A percentile compares a stretch with the other conserved stretches of the same genome.
phyloP scores from a whole-genome alignment of 2,329 filamentous ascomycete species.

The Fusarium equiseti region DNA sequence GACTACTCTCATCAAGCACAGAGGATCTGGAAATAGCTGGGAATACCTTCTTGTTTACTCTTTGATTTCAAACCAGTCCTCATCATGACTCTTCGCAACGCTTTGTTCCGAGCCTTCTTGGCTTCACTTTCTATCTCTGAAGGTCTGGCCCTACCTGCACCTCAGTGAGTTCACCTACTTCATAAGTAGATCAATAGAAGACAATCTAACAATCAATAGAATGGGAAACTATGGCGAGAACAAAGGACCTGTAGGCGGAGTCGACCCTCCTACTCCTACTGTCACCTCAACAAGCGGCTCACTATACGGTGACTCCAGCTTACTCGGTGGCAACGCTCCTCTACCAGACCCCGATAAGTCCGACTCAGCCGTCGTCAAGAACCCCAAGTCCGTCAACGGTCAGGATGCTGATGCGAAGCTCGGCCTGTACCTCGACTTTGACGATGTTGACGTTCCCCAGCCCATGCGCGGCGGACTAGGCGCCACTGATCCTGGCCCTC shows the following conservation, averaged over 20 bases:
- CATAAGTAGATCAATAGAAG: rapidly evolving
- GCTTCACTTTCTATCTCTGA: background rate
- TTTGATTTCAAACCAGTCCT: background rate
- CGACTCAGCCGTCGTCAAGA: conserved; percentile 20
- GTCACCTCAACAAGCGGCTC: conserved; percentile 21
- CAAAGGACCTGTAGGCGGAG: conserved; percentile 8
- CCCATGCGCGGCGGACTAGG: conserved; percentile 15
- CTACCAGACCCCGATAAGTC: conserved; percentile 5
- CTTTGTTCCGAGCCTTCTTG: background rate
- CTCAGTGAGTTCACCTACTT: background rate
- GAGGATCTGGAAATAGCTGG: background rate
- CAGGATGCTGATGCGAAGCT: conserved; percentile 16
- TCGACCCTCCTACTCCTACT: conserved; percentile 19
- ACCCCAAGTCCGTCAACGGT: conserved; percentile 18
- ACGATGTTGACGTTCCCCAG: conserved; percentile 9
- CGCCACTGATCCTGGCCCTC: conserved; percentile 16
- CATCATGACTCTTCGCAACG: background rate
- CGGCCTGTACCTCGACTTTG: conserved; percentile 16
- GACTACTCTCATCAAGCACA: background rate
- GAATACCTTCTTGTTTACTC: background rate
- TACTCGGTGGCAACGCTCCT: conserved; percentile 16
- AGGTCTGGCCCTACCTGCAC: background rate
- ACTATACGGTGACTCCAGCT: conserved; percentile 4
- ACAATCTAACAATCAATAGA: background rate
- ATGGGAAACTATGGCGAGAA: conserved; percentile 28